A percentile compares a stretch with the other conserved stretches of the same genome.
Evolutionary conservation across 305 asterid genomes (phyloP).

Genomic region (Fraxinus xanthoxyloides): DNA sequence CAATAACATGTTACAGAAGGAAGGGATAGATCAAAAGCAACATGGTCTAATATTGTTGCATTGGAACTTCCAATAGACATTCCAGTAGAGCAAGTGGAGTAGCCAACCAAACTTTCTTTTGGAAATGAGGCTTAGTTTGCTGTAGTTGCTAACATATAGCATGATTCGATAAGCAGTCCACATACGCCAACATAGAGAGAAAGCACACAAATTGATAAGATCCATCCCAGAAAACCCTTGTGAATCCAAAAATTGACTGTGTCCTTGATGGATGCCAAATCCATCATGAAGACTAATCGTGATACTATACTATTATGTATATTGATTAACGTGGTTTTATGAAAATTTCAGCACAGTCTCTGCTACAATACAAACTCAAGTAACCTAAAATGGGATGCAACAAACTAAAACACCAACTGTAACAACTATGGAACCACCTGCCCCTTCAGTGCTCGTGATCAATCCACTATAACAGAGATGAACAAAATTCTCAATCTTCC

Average conservation of each 20-base stretch:
- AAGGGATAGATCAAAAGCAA: neutral
- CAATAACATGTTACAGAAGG: neutral
- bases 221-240: neutral
- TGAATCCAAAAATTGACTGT: neutral
- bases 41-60: neutral
- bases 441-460: neutral
- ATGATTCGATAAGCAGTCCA: neutral
- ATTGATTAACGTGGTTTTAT: neutral
- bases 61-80: neutral
- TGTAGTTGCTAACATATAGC: neutral
- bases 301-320: neutral
- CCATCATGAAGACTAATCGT: neutral
- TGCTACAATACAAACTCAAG: neutral
- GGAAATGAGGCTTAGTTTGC: neutral
- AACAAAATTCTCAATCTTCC: neutral
- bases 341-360: neutral
- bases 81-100: neutral
- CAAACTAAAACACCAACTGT: neutral
- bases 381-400: neutral
- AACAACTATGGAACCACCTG: neutral
- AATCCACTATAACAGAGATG: neutral
- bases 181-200: neutral
- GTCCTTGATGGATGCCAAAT: neutral
- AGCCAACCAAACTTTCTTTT: neutral
- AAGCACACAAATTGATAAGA: neutral